These are phyloP conservation scores for Castanea mollissima DNA, from an alignment of 306 rosid species.

Conservation along the genomic window DNA sequence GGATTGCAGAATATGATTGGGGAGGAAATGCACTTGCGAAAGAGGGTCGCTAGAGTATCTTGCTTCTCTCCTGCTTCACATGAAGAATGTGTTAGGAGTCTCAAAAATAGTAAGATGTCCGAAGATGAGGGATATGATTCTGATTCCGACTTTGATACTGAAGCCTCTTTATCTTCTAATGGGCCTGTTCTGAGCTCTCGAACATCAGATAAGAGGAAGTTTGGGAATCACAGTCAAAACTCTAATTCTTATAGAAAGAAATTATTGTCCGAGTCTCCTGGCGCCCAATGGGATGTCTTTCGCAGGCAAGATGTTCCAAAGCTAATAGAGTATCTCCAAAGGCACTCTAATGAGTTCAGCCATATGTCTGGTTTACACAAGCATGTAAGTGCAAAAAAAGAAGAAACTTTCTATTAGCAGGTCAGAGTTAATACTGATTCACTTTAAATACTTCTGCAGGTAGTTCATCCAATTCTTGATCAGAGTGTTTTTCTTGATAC, in stretches of 20 bases:
- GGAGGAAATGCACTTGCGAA: constrained; percentile 55
- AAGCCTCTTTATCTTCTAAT: constrained; percentile 21
- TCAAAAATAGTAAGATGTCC: constrained; percentile 30
- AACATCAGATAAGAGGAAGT: constrained; percentile 22
- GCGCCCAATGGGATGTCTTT: constrained; percentile 89
- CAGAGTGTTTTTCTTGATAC: constrained; percentile 74
- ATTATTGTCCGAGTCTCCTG: constrained; percentile 24
- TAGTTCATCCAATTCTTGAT: constrained; percentile 85
- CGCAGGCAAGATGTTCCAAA: constrained; percentile 90
- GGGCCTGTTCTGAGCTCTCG: constrained; percentile 24
- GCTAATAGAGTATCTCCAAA: constrained; percentile 76
- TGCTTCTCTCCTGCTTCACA: constrained; percentile 41
- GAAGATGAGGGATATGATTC: constrained; percentile 41
- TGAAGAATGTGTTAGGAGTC: constrained; percentile 29
- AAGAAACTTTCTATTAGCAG: constrained; percentile 15
- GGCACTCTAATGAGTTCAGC: constrained; percentile 54
- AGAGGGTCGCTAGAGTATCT: constrained; percentile 59
- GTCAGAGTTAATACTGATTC: constrained; percentile 9
- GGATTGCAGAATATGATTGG: constrained; percentile 26
- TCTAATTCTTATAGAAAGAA: constrained; percentile 28
- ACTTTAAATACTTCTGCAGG: constrained; percentile 48
- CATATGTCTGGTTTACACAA: constrained; percentile 36
- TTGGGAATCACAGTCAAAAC: constrained; percentile 26
- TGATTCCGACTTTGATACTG: constrained; percentile 36
- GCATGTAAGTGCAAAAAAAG: constrained; percentile 48